Evolutionary conservation across 2,329 filamentous ascomycete genomes (phyloP).

Genomic region (Cercospora sp.): DNA sequence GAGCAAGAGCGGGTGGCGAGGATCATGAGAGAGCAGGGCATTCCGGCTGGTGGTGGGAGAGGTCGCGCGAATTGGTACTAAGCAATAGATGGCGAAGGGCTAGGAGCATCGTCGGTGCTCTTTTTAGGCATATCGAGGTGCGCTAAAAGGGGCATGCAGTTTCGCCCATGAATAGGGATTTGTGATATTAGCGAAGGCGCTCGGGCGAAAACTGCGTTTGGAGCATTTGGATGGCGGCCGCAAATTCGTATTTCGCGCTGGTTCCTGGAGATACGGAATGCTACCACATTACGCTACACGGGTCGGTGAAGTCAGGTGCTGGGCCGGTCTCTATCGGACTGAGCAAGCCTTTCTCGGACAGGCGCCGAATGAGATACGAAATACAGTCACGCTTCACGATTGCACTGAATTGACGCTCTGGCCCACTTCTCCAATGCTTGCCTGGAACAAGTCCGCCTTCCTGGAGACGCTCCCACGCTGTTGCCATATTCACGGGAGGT

Average conservation of each 20-base stretch:
- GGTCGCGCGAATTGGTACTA: conserved; percentile 37
- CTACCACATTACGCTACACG: not conserved
- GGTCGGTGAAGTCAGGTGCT: not conserved
- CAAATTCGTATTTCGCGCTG: not conserved
- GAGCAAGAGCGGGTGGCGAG: conserved; percentile 35
- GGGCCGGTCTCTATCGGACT: not conserved
- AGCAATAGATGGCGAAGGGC: not conserved
- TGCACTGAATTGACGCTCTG: not conserved
- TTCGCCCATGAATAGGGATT: not conserved
- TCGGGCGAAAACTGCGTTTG: conserved; percentile 6
- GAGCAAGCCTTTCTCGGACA: not conserved
- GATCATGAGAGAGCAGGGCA: conserved; percentile 28
- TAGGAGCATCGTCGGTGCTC: not conserved
- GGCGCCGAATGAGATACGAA: not conserved
- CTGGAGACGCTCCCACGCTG: not conserved
- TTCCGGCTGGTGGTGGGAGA: conserved; percentile 7
- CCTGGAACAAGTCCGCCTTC: not conserved
- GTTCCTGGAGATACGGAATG: not conserved
- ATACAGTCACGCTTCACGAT: not conserved
- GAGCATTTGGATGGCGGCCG: not conserved
- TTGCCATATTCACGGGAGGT: not conserved
- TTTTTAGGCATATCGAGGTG: not conserved
- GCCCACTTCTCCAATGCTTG: not conserved
- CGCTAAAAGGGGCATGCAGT: too few relatives aligned
- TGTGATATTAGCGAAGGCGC: conserved; percentile 26